These are phyloP conservation scores for Microascus cirrosus DNA, from an alignment of 2,329 filamentous ascomycete species.

Conservation along the genomic window DNA sequence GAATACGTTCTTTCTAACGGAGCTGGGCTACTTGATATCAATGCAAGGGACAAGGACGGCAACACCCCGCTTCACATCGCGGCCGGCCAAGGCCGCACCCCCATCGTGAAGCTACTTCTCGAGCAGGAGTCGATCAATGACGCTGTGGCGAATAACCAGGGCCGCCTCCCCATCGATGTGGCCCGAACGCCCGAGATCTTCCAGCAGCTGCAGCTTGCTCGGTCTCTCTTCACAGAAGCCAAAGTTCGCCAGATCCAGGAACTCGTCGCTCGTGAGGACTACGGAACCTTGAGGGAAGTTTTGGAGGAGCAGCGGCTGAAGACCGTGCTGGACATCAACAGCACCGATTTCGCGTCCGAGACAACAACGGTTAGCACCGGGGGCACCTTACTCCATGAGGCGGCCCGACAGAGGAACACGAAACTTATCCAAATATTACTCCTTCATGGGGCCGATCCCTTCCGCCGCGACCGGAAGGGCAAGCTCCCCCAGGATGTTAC, in stretches of 20 bases:
- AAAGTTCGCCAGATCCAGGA: constrained; percentile 79
- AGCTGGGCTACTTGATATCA: constrained; percentile 56
- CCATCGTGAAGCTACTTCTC: constrained; percentile 73
- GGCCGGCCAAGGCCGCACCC: constrained; percentile 66
- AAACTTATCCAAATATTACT: constrained; percentile 82
- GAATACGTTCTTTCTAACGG: constrained; percentile 85
- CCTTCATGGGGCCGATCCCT: constrained; percentile 91
- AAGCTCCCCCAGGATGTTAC: constrained; percentile 94
- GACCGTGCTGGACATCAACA: constrained; percentile 85
- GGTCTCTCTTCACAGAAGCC: constrained; percentile 79
- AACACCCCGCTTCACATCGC: constrained; percentile 90
- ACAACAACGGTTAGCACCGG: constrained; percentile 65
- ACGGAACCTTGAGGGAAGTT: constrained; percentile 66
- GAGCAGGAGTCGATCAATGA: constrained; percentile 82
- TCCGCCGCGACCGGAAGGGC: constrained; percentile 86
- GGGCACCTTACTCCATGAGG: constrained; percentile 90
- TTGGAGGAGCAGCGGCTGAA: constrained; percentile 78
- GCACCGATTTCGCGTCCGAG: constrained; percentile 77
- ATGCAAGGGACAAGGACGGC: constrained; percentile 68
- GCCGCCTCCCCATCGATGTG: constrained; percentile 76
- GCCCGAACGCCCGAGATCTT: constrained; percentile 91
- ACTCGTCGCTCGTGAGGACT: constrained; percentile 60
- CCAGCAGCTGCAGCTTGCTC: constrained; percentile 81
- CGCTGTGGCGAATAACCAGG: constrained; percentile 71
- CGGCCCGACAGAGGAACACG: constrained; percentile 75